Percentiles rank a stretch among this genome's conserved stretches.
Evolutionary conservation across 495 filamentous ascomycete species (phyloP).

Genomic region (Penicillium desertorum): DNA sequence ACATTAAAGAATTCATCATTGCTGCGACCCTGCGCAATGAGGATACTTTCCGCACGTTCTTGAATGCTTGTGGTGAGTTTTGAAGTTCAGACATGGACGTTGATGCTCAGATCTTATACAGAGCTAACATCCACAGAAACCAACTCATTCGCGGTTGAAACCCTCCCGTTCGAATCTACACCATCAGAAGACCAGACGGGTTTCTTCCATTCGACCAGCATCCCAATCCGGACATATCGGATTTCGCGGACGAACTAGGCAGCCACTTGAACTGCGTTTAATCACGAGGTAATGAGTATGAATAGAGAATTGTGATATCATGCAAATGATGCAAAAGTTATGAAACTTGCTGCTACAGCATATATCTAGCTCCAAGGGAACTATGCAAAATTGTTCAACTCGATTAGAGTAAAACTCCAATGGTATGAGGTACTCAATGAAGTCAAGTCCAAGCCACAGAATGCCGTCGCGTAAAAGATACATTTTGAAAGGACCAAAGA

Average conservation of each 20-base stretch:
- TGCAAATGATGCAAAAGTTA: constrained; percentile 4
- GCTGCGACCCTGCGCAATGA: constrained; percentile 62
- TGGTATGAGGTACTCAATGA: not conserved
- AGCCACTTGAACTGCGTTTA: not conserved
- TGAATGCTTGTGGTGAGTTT: constrained; percentile 56
- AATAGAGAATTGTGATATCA: constrained; percentile 10
- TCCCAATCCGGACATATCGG: constrained; percentile 50
- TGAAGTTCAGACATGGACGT: not conserved
- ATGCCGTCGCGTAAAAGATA: not conserved
- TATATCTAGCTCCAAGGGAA: not conserved
- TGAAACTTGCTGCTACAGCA: not conserved
- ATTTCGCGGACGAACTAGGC: constrained; percentile 23
- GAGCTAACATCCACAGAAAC: constrained; percentile 25
- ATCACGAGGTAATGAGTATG: constrained; percentile 13
- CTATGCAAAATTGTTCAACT: not conserved
- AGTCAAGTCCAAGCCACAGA: not conserved
- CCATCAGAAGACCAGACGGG: constrained; percentile 50
- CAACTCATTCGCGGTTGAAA: constrained; percentile 40
- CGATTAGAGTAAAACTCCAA: not conserved
- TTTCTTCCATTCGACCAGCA: constrained; percentile 55
- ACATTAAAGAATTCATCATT: constrained; percentile 52
- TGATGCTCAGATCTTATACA: not conserved
- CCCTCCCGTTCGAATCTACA: constrained; percentile 45
- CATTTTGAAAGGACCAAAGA: constrained; percentile 4
- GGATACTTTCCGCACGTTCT: constrained; percentile 59